Percentiles rank a stretch among this genome's conserved stretches.
These are phyloP conservation scores for Atkinsonella texensis DNA, from an alignment of 2,329 filamentous ascomycete species.

Conservation along the genomic window DNA sequence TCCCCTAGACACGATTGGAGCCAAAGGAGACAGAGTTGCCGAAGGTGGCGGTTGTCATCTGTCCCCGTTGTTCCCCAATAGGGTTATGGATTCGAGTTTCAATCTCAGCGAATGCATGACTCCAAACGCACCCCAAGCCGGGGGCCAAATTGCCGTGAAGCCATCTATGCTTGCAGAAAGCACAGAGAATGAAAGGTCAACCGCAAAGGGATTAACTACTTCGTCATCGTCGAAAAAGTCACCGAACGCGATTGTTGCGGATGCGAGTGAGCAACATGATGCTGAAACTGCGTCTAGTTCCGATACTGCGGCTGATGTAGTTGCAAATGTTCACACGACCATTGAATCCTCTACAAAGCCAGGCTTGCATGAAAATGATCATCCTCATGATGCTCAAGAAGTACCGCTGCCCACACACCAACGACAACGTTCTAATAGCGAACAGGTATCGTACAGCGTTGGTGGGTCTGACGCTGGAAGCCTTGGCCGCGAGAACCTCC, in stretches of 20 bases:
- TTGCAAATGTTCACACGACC: neutral
- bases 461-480: neutral
- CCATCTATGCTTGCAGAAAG: neutral
- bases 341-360: neutral
- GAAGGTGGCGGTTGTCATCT: conserved; percentile 3
- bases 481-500: neutral
- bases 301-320: neutral
- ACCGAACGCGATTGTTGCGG: neutral
- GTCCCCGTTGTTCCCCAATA: conserved; percentile 8
- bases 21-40: neutral
- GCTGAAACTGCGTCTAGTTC: neutral
- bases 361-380: neutral
- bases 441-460: neutral
- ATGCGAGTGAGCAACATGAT: neutral
- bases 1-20: neutral
- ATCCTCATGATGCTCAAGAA: neutral
- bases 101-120: conserved; percentile 3
- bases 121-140: neutral
- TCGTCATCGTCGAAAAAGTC: neutral
- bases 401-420: neutral
- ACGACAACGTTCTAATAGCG: conserved; percentile 5
- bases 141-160: too few species aligned
- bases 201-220: neutral
- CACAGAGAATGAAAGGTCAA: neutral
- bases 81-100: conserved; percentile 5